These are phyloP conservation scores for Aspergillus phoenicis DNA, from an alignment of 2,329 filamentous ascomycete species.

Conservation along the genomic window DNA sequence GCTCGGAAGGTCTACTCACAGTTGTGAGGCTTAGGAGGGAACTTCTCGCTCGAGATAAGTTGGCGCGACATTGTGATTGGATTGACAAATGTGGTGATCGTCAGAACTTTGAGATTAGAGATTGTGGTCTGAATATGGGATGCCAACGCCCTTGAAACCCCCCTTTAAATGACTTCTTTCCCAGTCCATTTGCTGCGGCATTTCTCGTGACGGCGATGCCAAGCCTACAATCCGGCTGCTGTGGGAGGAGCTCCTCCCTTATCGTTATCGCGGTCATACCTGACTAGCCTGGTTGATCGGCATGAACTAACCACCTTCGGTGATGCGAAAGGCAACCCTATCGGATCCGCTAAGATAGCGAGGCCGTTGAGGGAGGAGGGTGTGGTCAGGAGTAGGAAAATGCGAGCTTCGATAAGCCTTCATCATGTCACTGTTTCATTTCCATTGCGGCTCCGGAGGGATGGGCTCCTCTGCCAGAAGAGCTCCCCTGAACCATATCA, in stretches of 20 bases:
- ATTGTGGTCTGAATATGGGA: too few species aligned
- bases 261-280: neutral
- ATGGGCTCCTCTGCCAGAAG: neutral
- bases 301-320: neutral
- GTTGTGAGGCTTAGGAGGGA: constrained; percentile 52
- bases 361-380: too few species aligned
- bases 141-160: too few species aligned
- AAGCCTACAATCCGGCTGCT: neutral
- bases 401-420: too few species aligned
- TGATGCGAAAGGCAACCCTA: neutral
- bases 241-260: constrained; percentile 1
- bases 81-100: too few species aligned
- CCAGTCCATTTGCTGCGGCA: too few species aligned
- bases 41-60: constrained; percentile 52
- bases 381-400: too few species aligned
- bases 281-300: neutral
- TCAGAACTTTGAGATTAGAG: too few species aligned
- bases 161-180: neutral
- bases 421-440: too few species aligned
- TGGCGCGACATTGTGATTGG: constrained; percentile 46
- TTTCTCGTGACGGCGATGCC: neutral
- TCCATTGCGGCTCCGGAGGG: too few species aligned
- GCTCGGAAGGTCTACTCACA: constrained; percentile 31
- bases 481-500: neutral
- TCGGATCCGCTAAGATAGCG: neutral